phyloP scores from a whole-genome alignment of 768 basidiomycete genomes.

The Solioccasus polychromus region DNA sequence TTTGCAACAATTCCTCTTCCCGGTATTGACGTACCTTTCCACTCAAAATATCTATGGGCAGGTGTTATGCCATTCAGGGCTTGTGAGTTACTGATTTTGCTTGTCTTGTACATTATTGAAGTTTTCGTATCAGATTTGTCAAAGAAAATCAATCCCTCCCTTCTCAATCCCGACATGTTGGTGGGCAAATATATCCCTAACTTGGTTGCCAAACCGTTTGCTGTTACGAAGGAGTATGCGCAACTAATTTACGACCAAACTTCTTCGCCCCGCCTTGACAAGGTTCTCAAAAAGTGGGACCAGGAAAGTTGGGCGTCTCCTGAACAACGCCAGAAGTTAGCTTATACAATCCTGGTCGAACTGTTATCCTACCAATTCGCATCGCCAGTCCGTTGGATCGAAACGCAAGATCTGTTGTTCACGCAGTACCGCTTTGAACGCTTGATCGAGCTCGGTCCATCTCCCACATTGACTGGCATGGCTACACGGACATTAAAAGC shows the following conservation, averaged over 20 bases:
- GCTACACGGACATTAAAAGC: conserved; percentile 85
- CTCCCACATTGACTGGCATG: conserved; percentile 95
- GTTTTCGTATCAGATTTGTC: conserved; percentile 64
- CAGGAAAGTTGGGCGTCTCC: conserved; percentile 80
- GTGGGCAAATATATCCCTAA: conserved; percentile 97
- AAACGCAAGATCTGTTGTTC: conserved; percentile 96
- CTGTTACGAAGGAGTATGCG: conserved; percentile 80
- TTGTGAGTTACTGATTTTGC: conserved; percentile 52
- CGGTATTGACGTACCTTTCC: conserved; percentile 99
- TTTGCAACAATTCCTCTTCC: conserved; percentile 94
- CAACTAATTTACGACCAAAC: conserved; percentile 97
- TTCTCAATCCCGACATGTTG: conserved; percentile 93
- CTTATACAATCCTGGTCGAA: conserved; percentile 95
- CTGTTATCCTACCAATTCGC: conserved; percentile 97
- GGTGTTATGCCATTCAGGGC: conserved; percentile 97
- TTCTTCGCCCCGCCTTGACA: conserved; percentile 90
- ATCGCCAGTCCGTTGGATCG: conserved; percentile 98
- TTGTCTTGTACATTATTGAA: conserved; percentile 1
- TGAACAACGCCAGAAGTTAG: conserved; percentile 87
- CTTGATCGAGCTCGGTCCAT: conserved; percentile 93
- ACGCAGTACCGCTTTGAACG: conserved; percentile 84
- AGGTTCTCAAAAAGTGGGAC: conserved; percentile 93
- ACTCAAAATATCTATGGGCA: conserved; percentile 98
- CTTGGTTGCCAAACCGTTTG: conserved; percentile 86
- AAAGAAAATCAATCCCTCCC: conserved; percentile 92